Conservation (phyloP, 2,329 filamentous ascomycete species). For the Septoria linicola region DNA sequence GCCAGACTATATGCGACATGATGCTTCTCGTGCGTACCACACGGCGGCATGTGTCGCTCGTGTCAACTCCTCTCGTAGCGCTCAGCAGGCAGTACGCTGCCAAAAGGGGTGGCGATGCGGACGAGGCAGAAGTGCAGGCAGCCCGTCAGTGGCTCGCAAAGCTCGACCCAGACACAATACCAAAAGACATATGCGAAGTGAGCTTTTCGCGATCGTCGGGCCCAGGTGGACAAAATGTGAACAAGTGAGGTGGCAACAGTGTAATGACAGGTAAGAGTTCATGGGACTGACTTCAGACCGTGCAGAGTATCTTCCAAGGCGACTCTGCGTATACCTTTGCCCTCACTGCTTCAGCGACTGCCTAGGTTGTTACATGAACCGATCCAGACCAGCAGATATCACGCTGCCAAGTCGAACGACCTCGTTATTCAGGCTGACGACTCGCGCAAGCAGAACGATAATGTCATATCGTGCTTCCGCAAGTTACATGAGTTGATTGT, state of each 20-base stretch:
- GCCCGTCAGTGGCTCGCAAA: slow-evolving; percentile 59
- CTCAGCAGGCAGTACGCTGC: slow-evolving; percentile 17
- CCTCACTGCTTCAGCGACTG: slow-evolving; percentile 53
- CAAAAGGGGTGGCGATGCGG: slow-evolving; percentile 19
- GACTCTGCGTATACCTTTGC: slow-evolving; percentile 58
- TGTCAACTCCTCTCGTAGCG: neutral
- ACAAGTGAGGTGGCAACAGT: slow-evolving; percentile 55
- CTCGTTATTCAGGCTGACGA: slow-evolving; percentile 64
- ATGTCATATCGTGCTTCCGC: slow-evolving; percentile 59
- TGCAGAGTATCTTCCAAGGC: slow-evolving; percentile 65
- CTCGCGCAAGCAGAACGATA: slow-evolving; percentile 60
- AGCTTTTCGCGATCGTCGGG: slow-evolving; percentile 64
- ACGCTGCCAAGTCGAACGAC: slow-evolving; percentile 52
- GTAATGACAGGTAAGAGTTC: neutral
- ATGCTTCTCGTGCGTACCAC: neutral
- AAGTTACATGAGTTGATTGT: slow-evolving; percentile 57
- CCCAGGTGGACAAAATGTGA: slow-evolving; percentile 67
- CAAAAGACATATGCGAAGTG: slow-evolving; percentile 56
- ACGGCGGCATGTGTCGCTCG: neutral
- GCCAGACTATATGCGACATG: neutral
- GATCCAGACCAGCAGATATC: slow-evolving; percentile 56
- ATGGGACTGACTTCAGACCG: neutral
- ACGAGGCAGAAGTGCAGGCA: slow-evolving; percentile 33
- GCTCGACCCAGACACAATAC: slow-evolving; percentile 55
- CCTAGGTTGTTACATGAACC: slow-evolving; percentile 54